Evolutionary conservation across 257 asterid species (phyloP).

Genomic region (Scutellaria galericulata): DNA sequence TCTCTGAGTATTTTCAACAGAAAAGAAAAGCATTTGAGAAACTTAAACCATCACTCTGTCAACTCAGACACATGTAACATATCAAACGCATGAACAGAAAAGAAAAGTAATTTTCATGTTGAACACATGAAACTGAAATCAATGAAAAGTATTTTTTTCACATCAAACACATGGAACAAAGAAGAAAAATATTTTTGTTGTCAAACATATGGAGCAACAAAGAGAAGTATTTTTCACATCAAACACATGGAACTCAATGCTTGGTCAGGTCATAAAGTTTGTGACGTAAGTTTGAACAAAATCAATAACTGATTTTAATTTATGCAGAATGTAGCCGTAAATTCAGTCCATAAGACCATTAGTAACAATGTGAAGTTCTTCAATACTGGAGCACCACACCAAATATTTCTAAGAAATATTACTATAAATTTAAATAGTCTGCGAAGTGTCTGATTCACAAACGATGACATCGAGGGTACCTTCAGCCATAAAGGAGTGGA

Average conservation of each 20-base stretch:
- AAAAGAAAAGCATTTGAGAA: slow-evolving; percentile 17
- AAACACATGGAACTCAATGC: too few relatives aligned
- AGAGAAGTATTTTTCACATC: too few relatives aligned
- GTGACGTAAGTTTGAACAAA: background rate
- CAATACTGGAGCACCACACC: background rate
- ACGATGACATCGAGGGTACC: background rate
- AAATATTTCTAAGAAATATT: slow-evolving; percentile 2
- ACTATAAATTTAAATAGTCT: background rate
- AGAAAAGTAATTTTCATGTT: background rate
- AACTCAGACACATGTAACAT: background rate
- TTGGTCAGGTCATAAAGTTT: background rate
- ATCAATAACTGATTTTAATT: background rate
- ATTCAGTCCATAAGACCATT: slow-evolving; percentile 10
- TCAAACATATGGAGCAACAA: too few relatives aligned
- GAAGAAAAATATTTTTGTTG: too few relatives aligned
- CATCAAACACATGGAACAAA: too few relatives aligned
- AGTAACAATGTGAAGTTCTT: background rate
- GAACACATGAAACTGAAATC: too few relatives aligned
- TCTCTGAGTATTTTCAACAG: background rate
- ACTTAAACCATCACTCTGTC: background rate
- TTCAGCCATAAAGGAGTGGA: slow-evolving; percentile 6
- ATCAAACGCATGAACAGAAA: background rate
- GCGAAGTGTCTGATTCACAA: background rate
- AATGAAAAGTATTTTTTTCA: too few relatives aligned
- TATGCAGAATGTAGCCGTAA: slow-evolving; percentile 23